Evolutionary conservation across 2,329 filamentous ascomycete genomes (phyloP).

Genomic region (Apiospora malaysiana): DNA sequence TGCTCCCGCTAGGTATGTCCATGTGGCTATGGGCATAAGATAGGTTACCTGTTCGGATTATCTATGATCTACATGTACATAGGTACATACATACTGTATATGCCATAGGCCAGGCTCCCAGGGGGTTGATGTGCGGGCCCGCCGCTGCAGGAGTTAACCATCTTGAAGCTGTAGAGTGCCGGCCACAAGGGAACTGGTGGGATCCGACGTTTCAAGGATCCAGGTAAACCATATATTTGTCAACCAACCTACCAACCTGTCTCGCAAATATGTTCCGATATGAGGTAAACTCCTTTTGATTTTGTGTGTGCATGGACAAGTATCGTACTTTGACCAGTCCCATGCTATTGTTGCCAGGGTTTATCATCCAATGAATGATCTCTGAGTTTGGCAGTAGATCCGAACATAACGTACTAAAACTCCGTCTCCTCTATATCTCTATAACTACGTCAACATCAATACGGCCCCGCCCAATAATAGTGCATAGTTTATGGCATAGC

Average conservation of each 20-base stretch:
- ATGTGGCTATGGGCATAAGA: not conserved
- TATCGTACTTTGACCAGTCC: not conserved
- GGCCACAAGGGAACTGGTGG: conserved; percentile 1
- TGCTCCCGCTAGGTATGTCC: not conserved
- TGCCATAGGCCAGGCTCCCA: too few species aligned
- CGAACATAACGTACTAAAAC: too few species aligned
- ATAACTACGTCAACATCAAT: too few species aligned
- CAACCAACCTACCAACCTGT: not conserved
- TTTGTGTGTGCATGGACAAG: not conserved
- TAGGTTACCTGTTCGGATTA: not conserved
- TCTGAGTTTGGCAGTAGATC: too few species aligned
- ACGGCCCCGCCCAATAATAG: not conserved
- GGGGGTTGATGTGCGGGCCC: not conserved
- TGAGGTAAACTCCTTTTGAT: not conserved
- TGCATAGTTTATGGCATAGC: not conserved
- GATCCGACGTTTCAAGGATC: conserved; percentile 10
- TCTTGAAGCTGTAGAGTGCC: not conserved
- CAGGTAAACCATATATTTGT: conserved; percentile 7
- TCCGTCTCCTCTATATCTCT: too few species aligned
- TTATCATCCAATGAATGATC: too few species aligned
- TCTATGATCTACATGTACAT: not conserved
- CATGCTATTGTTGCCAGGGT: not conserved
- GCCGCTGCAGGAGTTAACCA: not conserved
- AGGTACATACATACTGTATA: not conserved
- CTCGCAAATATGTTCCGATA: not conserved